Base-by-base conservation (phyloP, 1,284 basidiomycete species). In the Cryptococcus hybrid region DNA sequence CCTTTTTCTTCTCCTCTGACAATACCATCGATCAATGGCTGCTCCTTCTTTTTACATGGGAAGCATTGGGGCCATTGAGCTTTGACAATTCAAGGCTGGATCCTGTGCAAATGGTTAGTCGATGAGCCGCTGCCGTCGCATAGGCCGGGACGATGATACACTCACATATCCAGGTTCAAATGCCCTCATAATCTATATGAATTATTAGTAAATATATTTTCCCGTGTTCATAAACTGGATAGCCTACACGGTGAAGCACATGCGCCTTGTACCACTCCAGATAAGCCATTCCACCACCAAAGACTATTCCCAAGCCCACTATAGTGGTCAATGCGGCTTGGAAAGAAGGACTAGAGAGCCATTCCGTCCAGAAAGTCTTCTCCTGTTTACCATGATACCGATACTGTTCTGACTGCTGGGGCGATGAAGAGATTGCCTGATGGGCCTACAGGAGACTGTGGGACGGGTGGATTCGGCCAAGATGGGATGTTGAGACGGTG, bases 251-350 rank as follows among this genome's bases (percentile, higher is more conserved):
- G 72, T 84, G 79, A n/a, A 90, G 79, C 8, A 90, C 88, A 69
- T 86, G 85, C 63, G 83, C 83, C 77, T 91, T 90, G 78, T 91
- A 91, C 86, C 86, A 90, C 37, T 80, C 78, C 52, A 89, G 76
- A 74, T 90, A 90, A 9, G 82, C 83, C 12, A 88, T 78, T 53
- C 90, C 89, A 30, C 59, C 67, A 0, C 54, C 71, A 46, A 72
- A 73, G 1, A 78, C 73, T 61, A 76, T 73, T 2, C 69, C 68
- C 9, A 77, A 59, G 3, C 78, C 75, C 4, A 78, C 70, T 13
- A 76, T 65, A 1, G 75, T 78, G 1, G 76, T 76, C 37, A 78
- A 60, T 11, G 74, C 75, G 5, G 76, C 76, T 42, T 76, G 75
- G 51, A 78, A 74, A 7, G 70, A 69, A 0, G 77, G 62, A 36